These are phyloP conservation scores for Globisporangium mamillatum DNA, from an alignment of 352 stramenopile genomes.

Conservation along the genomic window DNA sequence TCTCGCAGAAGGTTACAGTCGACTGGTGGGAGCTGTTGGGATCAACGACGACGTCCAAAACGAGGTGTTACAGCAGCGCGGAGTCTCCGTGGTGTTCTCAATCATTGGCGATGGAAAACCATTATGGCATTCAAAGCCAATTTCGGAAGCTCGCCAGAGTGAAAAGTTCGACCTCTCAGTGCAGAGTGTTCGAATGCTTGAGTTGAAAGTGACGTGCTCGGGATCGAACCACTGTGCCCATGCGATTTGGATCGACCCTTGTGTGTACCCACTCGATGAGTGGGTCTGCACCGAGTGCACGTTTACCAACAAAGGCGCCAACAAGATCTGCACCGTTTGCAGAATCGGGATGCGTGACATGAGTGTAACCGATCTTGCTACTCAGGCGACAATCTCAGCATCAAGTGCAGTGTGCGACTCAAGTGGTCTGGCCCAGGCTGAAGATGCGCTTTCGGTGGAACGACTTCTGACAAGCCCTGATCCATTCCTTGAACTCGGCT, in stretches of 20 bases:
- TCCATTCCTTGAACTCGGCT: slow-evolving; percentile 24
- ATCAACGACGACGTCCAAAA: slow-evolving; percentile 74
- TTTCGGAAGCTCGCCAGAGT: slow-evolving; percentile 32
- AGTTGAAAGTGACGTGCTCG: slow-evolving; percentile 61
- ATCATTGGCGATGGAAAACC: slow-evolving; percentile 65
- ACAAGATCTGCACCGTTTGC: slow-evolving; percentile 52
- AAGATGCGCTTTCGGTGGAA: slow-evolving; percentile 1
- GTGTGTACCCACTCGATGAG: slow-evolving; percentile 60
- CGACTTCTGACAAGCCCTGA: neutral
- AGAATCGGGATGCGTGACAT: slow-evolving; percentile 26
- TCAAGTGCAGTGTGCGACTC: neutral
- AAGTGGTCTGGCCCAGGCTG: neutral
- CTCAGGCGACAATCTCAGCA: neutral
- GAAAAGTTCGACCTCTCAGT: slow-evolving; percentile 68
- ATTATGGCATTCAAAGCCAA: slow-evolving; percentile 74
- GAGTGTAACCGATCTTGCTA: neutral
- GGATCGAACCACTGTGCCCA: slow-evolving; percentile 81
- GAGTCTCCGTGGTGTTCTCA: slow-evolving; percentile 58
- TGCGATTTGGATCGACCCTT: slow-evolving; percentile 79
- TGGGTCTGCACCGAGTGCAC: slow-evolving; percentile 66
- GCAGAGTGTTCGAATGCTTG: slow-evolving; percentile 64
- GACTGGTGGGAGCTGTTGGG: slow-evolving; percentile 50
- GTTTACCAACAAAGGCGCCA: slow-evolving; percentile 67
- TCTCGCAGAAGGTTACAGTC: slow-evolving; percentile 54
- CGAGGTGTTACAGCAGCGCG: slow-evolving; percentile 57